Percentiles rank a stretch among this genome's conserved stretches.
Conservation (phyloP, 495 filamentous ascomycete species). For the Hyphodiscus hymeniophilus region DNA sequence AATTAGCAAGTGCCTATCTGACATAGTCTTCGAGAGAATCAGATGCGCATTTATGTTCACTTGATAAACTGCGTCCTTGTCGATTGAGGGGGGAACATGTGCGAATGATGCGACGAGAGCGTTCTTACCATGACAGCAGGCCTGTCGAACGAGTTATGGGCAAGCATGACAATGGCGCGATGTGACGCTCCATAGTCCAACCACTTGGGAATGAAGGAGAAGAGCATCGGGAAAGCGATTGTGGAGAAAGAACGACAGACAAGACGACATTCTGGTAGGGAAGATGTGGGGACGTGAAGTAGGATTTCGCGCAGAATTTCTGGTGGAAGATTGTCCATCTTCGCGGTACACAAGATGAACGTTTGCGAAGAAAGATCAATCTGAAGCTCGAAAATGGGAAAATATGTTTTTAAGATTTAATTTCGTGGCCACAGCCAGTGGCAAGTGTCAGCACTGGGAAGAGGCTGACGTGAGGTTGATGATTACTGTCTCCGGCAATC, state of each 20-base stretch:
- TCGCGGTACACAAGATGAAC: background rate
- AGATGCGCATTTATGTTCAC: no score
- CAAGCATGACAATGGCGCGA: constrained; percentile 4
- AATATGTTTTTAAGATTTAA: background rate
- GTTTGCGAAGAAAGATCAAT: background rate
- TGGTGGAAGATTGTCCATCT: constrained; percentile 6
- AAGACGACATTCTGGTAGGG: constrained; percentile 2
- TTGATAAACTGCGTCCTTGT: no score
- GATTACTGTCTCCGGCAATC: no score
- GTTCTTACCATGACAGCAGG: no score
- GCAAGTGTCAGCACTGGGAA: background rate
- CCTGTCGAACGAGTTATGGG: constrained; percentile 3
- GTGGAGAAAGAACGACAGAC: constrained; percentile 2
- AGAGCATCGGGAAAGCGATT: constrained; percentile 5
- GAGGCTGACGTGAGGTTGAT: background rate
- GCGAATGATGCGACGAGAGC: no score
- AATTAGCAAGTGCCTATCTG: no score
- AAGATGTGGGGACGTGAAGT: constrained; percentile 5
- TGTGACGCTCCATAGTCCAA: constrained; percentile 9
- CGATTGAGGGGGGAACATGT: no score
- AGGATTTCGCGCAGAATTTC: constrained; percentile 8
- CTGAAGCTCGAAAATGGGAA: background rate
- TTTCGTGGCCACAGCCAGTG: background rate
- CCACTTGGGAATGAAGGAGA: constrained; percentile 11
- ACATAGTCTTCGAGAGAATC: no score